phyloP scores from a whole-genome alignment of 805 yeast species.

The Yamadazyma ubonensis region DNA sequence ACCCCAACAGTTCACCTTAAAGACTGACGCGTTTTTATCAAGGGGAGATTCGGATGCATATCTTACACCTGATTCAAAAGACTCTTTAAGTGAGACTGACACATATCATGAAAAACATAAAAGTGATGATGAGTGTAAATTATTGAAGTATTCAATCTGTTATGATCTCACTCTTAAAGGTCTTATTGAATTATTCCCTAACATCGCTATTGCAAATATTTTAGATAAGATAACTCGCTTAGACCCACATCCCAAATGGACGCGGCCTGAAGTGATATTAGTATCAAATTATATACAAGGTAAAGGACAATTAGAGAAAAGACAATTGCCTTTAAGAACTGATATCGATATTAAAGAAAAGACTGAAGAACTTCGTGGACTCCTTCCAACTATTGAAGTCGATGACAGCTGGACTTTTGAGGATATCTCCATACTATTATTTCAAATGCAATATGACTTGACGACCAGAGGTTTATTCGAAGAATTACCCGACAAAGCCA shows the following conservation, averaged over 20 bases:
- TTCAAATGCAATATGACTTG: constrained; percentile 13
- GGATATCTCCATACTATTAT: constrained; percentile 13
- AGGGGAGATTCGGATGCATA: constrained; percentile 10
- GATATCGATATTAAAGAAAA: background rate
- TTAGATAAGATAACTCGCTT: background rate
- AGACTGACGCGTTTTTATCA: background rate
- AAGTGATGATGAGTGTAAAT: constrained; percentile 7
- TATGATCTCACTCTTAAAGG: constrained; percentile 14
- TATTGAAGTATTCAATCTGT: constrained; percentile 8
- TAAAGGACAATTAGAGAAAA: background rate
- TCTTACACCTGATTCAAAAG: constrained; percentile 17
- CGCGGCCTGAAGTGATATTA: constrained; percentile 11
- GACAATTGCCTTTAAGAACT: constrained; percentile 3
- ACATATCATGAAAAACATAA: constrained; percentile 5
- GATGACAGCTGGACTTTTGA: constrained; percentile 8
- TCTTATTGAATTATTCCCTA: constrained; percentile 5
- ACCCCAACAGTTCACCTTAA: constrained; percentile 5
- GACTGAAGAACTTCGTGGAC: background rate
- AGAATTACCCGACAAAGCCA: constrained; percentile 14
- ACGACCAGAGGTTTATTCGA: constrained; percentile 15
- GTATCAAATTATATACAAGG: constrained; percentile 5
- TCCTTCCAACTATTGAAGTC: background rate
- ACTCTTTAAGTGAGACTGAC: constrained; percentile 16
- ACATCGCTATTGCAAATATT: constrained; percentile 2
- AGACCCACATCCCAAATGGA: constrained; percentile 3